Base-by-base conservation (phyloP, 1,139 yeast genomes). In the Nakaseomyces kungkrabaensis region DNA sequence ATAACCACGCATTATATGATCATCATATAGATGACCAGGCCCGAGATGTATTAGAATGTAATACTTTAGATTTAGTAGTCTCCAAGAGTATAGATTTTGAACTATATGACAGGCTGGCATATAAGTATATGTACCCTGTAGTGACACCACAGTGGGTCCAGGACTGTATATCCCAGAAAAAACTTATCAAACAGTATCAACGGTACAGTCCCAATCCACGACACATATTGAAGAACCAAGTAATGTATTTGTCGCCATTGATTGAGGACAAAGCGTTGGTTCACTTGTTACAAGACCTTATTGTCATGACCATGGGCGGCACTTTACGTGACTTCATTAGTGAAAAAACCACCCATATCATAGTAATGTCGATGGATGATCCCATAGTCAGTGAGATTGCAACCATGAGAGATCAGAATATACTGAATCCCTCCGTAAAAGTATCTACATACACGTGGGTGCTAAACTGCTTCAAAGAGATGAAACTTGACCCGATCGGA, bases 91-190 rank as follows among this genome's bases (percentile, higher is more conserved):
- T 71, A 5, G 73, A 77, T 27, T 84, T 83, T 56, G 74, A 76
- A 10, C 80, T 79, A 43, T 82, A 80, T 58, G 63, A 64, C 10
- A 63, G 67, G 25, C 57, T 59, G 4, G 76, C 84, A 2, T 71
- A 70, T 42, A 71, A 72, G 22, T 67, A 76, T 34, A 71, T 84
- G 78, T 73, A 85, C 17, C 90, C 95, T 0, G 77, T 86, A 1
- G 85, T 86, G 2, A 75, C 77, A 0, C 73, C 81, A 0, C 67
- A 71, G 3, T 88, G 95, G 92, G 72, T 86, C 1, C 57, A 63
- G 37, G 79, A 76, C 37, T 77, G 83, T 5, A 61, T 76, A 0
- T 60, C 62, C 5, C 65, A 65, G 26, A 68, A 69, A 1, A 74
- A 75, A 52, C 65, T 74, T 11, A 71, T 75, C 11, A n/a, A 13